Percentiles rank a stretch among this genome's conserved stretches.
Evolutionary conservation across 768 basidiomycete genomes (phyloP).

Genomic region (Sporobolomyces pararoseus): DNA sequence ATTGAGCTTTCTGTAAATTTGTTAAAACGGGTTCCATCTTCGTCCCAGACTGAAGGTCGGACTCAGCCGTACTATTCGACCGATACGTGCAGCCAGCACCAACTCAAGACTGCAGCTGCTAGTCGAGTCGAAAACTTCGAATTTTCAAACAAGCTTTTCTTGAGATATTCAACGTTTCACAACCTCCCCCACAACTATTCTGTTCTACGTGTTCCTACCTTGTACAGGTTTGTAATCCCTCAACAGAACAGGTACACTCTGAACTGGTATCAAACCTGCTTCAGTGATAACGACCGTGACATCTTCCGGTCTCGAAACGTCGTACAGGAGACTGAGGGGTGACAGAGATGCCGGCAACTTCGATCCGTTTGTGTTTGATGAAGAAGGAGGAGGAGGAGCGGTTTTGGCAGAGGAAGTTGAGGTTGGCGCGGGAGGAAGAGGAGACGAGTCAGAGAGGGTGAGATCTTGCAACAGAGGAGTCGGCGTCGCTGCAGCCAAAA

Average conservation of each 20-base stretch:
- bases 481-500: slow-evolving; percentile 21
- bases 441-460: slow-evolving; percentile 47
- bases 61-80: too few relatives aligned
- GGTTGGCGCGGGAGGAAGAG: slow-evolving; percentile 44
- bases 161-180: slow-evolving; percentile 4
- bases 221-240: slow-evolving; percentile 45
- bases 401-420: slow-evolving; percentile 46
- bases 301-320: slow-evolving; percentile 82
- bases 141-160: neutral
- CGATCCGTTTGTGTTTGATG: neutral
- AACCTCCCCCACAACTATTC: slow-evolving; percentile 1
- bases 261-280: slow-evolving; percentile 66
- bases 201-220: slow-evolving; percentile 23
- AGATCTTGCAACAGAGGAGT: slow-evolving; percentile 19
- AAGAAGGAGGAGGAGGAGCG: slow-evolving; percentile 9
- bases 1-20: too few relatives aligned
- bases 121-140: neutral
- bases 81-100: too few relatives aligned
- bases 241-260: slow-evolving; percentile 44
- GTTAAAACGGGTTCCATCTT: too few relatives aligned
- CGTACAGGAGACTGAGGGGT: slow-evolving; percentile 82
- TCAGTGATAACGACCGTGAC: slow-evolving; percentile 97
- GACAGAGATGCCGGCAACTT: slow-evolving; percentile 58
- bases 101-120: too few relatives aligned
- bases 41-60: too few relatives aligned